These are phyloP conservation scores for Rhododendron ferrugineum DNA, from an alignment of 148 eudicot species.

Conservation along the genomic window DNA sequence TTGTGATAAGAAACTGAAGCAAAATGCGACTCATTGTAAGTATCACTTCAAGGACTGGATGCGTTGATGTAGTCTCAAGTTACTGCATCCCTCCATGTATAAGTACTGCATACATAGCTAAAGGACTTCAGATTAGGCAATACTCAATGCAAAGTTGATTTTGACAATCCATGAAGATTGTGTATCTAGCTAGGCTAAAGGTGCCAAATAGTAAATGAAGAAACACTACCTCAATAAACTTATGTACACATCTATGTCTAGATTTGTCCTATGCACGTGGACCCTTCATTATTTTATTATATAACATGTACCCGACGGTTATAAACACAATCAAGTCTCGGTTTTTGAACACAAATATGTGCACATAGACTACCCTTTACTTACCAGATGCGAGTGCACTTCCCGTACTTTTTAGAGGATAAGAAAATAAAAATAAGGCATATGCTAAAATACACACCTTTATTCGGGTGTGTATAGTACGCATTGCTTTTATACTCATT, in stretches of 20 bases:
- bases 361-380: not conserved
- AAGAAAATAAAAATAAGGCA: not conserved
- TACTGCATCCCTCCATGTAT: not conserved
- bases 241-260: too few relatives aligned
- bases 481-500: too few relatives aligned
- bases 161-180: not conserved
- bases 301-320: too few relatives aligned
- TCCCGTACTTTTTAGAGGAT: not conserved
- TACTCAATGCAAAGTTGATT: not conserved
- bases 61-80: not conserved
- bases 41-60: not conserved
- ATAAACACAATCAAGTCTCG: too few relatives aligned
- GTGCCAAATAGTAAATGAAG: not conserved
- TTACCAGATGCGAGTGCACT: not conserved
- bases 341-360: not conserved
- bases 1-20: not conserved
- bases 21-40: not conserved
- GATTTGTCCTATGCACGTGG: not conserved
- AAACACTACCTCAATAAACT: not conserved
- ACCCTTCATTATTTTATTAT: too few relatives aligned
- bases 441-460: not conserved
- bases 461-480: not conserved
- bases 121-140: not conserved
- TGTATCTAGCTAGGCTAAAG: not conserved
- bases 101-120: not conserved